These are phyloP conservation scores for Pelargonium nanum DNA, from an alignment of 345 rosid species.

Conservation along the genomic window DNA sequence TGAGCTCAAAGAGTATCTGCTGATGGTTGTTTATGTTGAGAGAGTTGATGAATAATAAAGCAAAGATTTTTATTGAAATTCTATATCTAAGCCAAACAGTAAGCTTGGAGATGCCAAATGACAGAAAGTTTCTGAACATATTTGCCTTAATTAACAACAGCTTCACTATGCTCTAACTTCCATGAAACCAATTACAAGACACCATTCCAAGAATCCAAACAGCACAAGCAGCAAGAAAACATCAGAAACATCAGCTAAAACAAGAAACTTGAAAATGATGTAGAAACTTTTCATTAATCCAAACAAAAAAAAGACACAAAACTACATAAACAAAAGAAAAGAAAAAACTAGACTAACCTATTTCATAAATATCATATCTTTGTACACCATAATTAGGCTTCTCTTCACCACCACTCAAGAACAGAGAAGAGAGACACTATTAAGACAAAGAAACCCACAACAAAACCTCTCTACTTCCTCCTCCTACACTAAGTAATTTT, in stretches of 20 bases:
- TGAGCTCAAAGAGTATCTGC: background rate
- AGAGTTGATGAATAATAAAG: background rate
- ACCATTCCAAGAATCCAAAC: slow-evolving; percentile 1
- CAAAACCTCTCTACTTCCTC: background rate
- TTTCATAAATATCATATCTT: slow-evolving; percentile 25
- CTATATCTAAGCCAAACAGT: too few species aligned
- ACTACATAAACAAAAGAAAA: background rate
- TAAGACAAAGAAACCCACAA: slow-evolving; percentile 8
- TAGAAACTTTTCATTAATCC: background rate
- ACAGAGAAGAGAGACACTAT: slow-evolving; percentile 5
- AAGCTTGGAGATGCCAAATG: too few species aligned
- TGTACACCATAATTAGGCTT: slow-evolving; percentile 27
- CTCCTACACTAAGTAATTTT: background rate
- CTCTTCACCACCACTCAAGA: slow-evolving; percentile 8
- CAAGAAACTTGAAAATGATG: slow-evolving; percentile 3
- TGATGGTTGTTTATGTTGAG: background rate
- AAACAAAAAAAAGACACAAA: background rate
- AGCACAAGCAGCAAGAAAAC: slow-evolving; percentile 3
- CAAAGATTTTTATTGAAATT: background rate
- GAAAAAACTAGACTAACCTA: slow-evolving; percentile 15
- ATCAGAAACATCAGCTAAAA: slow-evolving; percentile 7
- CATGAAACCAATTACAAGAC: background rate
- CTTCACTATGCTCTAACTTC: background rate
- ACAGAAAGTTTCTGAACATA: too few species aligned
- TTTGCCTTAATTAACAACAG: too few species aligned